Base-by-base conservation (phyloP, 2,329 filamentous ascomycete genomes). In the Stagonosporopsis vannaccii region DNA sequence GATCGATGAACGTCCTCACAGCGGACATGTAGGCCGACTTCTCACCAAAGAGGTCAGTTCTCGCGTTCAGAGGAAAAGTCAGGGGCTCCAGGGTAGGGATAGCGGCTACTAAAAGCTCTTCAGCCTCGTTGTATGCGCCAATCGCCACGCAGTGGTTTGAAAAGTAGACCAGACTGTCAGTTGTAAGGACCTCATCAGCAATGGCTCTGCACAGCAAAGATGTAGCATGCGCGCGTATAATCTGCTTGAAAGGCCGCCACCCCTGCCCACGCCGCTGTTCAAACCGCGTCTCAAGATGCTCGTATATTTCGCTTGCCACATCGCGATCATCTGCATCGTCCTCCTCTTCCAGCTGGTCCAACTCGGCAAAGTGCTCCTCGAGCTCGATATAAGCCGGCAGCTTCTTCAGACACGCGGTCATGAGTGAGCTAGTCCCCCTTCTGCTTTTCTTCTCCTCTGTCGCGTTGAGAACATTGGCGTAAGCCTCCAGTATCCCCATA, bases 151-250 rank as follows among this genome's bases (percentile, higher is more conserved):
- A 77, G 25, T 73, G 65, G 4, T 58, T 60, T 17, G 72, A 62
- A 19, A 76, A 59, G n/a, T 63, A 51, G 9, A 67, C 55, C 20
- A 73, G 35, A 7, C 58, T 66, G 13, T 67, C 61, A 6, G 63
- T 45, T 6, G 59, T 57, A 6, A 79, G 59, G 13, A 77, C 51
- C 0, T 62, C 60, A 17, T 78, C 72, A 8, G 59, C 54, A 42
- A 80, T 66, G 7, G 77, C 77, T 47, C 71, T 66, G 39, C 70
- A 69, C 5, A 80, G 23, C 11, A 78, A 51, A 9, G 71, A 65
- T 2, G 79, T 68, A 1, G 69, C 77, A 65, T 80, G 78, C 20
- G 77, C 74, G 25, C 78, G 66, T 4, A 79, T 75, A 1, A 79
- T 71, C 22, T 77, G 70, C 25, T 74, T 75, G 45, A 81, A 70